phyloP scores from a whole-genome alignment of 805 yeast genomes.

The Candida glaebosa region DNA sequence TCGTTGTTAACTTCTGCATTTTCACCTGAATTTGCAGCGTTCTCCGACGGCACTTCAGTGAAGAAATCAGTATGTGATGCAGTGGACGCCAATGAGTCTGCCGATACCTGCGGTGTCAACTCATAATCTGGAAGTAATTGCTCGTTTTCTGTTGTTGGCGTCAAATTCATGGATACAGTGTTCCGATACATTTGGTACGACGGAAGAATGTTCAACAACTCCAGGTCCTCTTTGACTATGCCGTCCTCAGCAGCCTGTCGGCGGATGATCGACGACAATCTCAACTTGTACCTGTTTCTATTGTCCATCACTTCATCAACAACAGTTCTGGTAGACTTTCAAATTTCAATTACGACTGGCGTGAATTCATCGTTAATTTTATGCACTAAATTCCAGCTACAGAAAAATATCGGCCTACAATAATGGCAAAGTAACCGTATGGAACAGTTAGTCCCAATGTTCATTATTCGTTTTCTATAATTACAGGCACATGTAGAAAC shows the following conservation, averaged over 20 bases:
- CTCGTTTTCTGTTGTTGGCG: constrained; percentile 26
- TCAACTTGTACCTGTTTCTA: constrained; percentile 18
- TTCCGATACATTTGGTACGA: constrained; percentile 40
- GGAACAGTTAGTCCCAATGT: too few relatives aligned
- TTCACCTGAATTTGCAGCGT: constrained; percentile 8
- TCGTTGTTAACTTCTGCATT: constrained; percentile 28
- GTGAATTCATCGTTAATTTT: too few relatives aligned
- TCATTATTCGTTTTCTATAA: constrained; percentile 19
- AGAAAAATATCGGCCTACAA: too few relatives aligned
- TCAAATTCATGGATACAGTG: constrained; percentile 32
- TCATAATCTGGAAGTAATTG: constrained; percentile 35
- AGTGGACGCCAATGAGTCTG: constrained; percentile 3
- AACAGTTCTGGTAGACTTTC: too few relatives aligned
- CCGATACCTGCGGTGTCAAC: constrained; percentile 19
- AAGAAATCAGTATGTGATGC: constrained; percentile 17
- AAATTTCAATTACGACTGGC: too few relatives aligned
- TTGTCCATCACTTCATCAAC: constrained; percentile 11
- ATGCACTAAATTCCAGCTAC: too few relatives aligned
- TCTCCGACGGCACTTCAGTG: constrained; percentile 4
- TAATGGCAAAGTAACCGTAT: too few relatives aligned
- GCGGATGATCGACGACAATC: constrained; percentile 15
- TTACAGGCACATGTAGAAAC: constrained; percentile 34
- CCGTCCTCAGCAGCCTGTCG: constrained; percentile 5
- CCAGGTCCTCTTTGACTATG: constrained; percentile 17
- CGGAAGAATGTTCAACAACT: constrained; percentile 34